Percentiles rank a stretch among this genome's conserved stretches.
Conservation (phyloP, 2,329 filamentous ascomycete species). For the Calonectria pauciramosa region DNA sequence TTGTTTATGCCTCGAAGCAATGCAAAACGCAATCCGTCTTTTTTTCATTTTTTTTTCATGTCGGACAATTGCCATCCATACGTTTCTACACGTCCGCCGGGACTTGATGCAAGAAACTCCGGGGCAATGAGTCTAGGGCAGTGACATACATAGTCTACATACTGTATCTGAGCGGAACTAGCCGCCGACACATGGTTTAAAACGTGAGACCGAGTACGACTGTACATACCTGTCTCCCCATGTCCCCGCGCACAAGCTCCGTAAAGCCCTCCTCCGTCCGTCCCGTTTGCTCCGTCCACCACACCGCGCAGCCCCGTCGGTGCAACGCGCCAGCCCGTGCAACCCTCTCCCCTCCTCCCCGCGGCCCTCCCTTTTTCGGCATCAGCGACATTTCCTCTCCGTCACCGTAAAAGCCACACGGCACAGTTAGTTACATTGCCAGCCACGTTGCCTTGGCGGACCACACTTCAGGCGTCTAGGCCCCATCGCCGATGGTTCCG, state of each 20-base stretch:
- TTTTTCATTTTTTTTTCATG: not conserved
- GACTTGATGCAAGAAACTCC: not conserved
- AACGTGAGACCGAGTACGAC: not conserved
- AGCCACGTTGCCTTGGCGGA: conserved; percentile 19
- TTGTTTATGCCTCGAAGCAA: not conserved
- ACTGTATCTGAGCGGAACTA: not conserved
- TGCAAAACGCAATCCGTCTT: not conserved
- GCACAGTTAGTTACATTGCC: conserved; percentile 14
- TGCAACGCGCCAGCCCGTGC: not conserved
- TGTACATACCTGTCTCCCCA: not conserved
- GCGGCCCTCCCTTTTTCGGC: conserved; percentile 4
- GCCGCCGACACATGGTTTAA: not conserved
- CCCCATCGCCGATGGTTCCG: not conserved
- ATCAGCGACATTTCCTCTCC: not conserved
- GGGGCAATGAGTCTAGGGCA: not conserved
- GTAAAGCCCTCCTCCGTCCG: not conserved
- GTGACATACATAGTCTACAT: not conserved
- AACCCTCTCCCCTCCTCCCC: not conserved
- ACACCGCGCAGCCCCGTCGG: not conserved
- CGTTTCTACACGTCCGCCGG: not conserved
- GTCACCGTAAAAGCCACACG: not conserved
- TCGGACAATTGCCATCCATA: not conserved
- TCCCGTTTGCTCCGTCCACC: not conserved
- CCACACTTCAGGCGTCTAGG: not conserved
- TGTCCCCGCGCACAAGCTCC: not conserved